Evolutionary conservation across 495 filamentous ascomycete species (phyloP).

Genomic region (Penicillium canariense): DNA sequence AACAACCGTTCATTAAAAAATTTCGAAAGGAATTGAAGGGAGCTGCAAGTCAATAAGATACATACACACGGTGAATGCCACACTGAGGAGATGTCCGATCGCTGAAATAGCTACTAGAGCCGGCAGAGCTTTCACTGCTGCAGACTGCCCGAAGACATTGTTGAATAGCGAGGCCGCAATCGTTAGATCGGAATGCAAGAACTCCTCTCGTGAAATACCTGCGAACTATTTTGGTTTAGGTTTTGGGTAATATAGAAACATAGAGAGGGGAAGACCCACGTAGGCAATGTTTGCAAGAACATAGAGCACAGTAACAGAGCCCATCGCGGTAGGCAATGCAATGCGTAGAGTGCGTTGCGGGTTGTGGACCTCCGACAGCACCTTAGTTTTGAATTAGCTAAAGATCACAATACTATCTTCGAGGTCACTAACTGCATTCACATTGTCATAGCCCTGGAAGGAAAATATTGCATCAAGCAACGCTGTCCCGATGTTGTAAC

Average conservation of each 20-base stretch:
- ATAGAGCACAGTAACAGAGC: conserved; percentile 59
- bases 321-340: conserved; percentile 55
- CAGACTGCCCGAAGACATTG: conserved; percentile 30
- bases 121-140: conserved; percentile 20
- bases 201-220: conserved; percentile 28
- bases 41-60: not conserved
- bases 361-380: conserved; percentile 68
- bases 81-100: conserved; percentile 65
- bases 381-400: conserved; percentile 37
- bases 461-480: conserved; percentile 30
- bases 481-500: conserved; percentile 28
- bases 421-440: conserved; percentile 15
- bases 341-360: conserved; percentile 63
- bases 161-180: conserved; percentile 29
- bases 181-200: conserved; percentile 22
- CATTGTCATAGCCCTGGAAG: conserved; percentile 28
- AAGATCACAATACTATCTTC: not conserved
- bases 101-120: conserved; percentile 61
- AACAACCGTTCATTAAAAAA: not conserved
- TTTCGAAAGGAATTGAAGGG: not conserved
- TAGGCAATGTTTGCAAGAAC: conserved; percentile 67
- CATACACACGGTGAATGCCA: conserved; percentile 29
- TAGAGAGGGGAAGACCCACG: conserved; percentile 7
- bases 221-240: conserved; percentile 17
- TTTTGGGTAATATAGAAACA: not conserved